A percentile compares a stretch with the other conserved stretches of the same genome.
Conservation (phyloP, 2,329 filamentous ascomycete genomes). For the Corinectria fuckeliana region DNA sequence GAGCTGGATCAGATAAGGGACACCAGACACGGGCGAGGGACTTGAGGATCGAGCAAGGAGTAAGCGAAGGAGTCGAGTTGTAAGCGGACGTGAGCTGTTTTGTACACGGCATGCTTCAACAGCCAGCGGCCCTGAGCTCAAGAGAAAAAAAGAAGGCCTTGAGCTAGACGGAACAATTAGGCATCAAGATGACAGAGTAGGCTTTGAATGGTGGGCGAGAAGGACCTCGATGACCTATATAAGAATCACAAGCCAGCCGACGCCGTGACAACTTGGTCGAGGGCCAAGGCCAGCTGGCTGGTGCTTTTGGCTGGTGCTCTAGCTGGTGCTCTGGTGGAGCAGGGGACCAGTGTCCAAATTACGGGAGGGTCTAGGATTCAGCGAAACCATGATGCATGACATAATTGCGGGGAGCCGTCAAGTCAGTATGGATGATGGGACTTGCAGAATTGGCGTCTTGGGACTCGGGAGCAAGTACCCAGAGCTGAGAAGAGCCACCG, state of each 20-base stretch:
- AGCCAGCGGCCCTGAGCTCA: constrained; percentile 22
- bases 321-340: constrained; percentile 38
- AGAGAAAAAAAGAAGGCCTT: constrained; percentile 21
- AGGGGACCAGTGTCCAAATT: constrained; percentile 43
- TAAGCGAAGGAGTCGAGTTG: constrained; percentile 17
- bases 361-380: constrained; percentile 46
- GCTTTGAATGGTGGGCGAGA: constrained; percentile 32
- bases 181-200: constrained; percentile 36
- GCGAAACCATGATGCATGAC: constrained; percentile 51
- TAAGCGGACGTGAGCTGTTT: constrained; percentile 23
- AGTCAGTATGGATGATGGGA: constrained; percentile 30
- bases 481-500: constrained; percentile 27
- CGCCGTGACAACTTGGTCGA: constrained; percentile 26
- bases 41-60: constrained; percentile 1
- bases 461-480: constrained; percentile 11
- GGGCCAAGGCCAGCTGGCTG: constrained; percentile 24
- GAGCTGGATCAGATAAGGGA: not conserved
- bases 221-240: constrained; percentile 37
- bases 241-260: constrained; percentile 29
- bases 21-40: constrained; percentile 1
- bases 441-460: constrained; percentile 13
- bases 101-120: constrained; percentile 29
- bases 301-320: constrained; percentile 32
- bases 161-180: constrained; percentile 34
- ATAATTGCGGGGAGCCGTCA: constrained; percentile 50